These are phyloP conservation scores for Tetraselmis chui DNA, from an alignment of 139 green algal species.

Conservation along the genomic window DNA sequence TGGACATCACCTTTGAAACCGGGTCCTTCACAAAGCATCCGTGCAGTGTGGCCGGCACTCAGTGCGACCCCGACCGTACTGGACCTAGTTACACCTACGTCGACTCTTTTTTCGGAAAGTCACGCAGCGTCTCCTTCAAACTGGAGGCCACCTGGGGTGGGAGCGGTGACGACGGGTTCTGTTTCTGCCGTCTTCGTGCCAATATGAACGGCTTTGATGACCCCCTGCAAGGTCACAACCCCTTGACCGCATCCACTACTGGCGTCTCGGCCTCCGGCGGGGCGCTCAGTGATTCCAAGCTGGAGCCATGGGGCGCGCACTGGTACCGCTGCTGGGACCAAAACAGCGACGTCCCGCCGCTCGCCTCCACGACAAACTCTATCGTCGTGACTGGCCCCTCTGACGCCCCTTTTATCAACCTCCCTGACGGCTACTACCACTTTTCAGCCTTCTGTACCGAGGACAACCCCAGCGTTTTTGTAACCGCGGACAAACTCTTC, in stretches of 20 bases:
- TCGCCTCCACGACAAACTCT: background rate
- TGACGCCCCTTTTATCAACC: background rate
- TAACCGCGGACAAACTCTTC: background rate
- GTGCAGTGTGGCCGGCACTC: background rate
- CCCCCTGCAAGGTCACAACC: background rate
- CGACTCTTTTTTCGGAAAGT: background rate
- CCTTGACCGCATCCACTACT: background rate
- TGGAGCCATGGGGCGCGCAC: background rate
- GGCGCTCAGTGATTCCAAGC: background rate
- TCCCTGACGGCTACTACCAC: background rate
- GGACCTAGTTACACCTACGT: background rate
- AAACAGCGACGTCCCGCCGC: background rate
- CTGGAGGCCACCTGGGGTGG: background rate
- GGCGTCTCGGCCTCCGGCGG: background rate
- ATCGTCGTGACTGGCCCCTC: background rate
- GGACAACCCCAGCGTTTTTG: background rate
- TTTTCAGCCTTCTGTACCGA: background rate
- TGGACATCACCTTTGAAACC: background rate
- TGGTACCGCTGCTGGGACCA: background rate
- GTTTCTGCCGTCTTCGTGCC: background rate
- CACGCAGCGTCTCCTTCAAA: background rate
- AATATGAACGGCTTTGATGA: background rate
- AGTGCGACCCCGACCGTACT: background rate
- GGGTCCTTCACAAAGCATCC: background rate
- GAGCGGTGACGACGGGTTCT: background rate